Evolutionary conservation across 768 basidiomycete species (phyloP).

Genomic region (Agaricus subrufescens): DNA sequence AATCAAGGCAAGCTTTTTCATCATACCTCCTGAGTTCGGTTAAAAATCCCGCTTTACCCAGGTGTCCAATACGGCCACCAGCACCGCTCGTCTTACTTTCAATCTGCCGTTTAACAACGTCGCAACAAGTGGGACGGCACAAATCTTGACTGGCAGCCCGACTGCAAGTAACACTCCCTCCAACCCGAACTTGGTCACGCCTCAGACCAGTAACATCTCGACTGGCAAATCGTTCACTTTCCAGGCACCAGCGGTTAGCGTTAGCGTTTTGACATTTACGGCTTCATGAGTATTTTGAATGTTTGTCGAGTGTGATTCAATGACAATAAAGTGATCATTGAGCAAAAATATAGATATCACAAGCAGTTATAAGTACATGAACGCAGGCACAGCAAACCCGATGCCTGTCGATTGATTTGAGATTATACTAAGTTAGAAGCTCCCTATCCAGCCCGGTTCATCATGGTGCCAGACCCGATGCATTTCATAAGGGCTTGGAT

Average conservation of each 20-base stretch:
- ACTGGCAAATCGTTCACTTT: conserved; percentile 52
- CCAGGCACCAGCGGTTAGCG: conserved; percentile 44
- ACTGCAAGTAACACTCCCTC: conserved; percentile 53
- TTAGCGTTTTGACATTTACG: conserved; percentile 33
- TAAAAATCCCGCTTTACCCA: conserved; percentile 15
- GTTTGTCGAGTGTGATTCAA: neutral
- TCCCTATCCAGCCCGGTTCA: no score
- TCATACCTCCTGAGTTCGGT: neutral
- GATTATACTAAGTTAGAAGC: no score
- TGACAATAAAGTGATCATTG: neutral
- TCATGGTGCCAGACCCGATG: no score
- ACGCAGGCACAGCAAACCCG: neutral
- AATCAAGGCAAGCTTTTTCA: conserved; percentile 46
- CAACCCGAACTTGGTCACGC: conserved; percentile 42
- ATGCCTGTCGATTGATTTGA: no score
- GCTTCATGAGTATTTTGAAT: conserved; percentile 14
- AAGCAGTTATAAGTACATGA: neutral
- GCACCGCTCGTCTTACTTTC: conserved; percentile 42
- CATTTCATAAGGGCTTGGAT: no score
- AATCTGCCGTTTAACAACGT: conserved; percentile 49
- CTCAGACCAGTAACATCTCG: conserved; percentile 36
- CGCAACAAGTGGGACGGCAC: conserved; percentile 35
- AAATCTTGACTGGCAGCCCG: conserved; percentile 44
- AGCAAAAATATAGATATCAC: neutral
- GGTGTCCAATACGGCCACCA: conserved; percentile 48